A percentile compares a stretch with the other conserved stretches of the same genome.
phyloP scores from a whole-genome alignment of 2,329 filamentous ascomycete species.

The Bipolaris cookei region DNA sequence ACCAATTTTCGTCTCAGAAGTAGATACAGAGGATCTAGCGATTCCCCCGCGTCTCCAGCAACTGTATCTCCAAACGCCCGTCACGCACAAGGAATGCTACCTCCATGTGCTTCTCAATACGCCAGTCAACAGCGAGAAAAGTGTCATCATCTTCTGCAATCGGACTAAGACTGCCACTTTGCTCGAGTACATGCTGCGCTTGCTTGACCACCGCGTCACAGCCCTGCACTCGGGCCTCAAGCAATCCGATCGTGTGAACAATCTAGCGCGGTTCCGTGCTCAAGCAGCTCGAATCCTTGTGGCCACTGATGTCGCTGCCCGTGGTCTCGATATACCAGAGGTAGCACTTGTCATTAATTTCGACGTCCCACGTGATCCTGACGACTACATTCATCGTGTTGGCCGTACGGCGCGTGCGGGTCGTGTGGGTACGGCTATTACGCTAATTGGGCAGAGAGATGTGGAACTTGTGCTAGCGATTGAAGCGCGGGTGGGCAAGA shows the following conservation, averaged over 20 bases:
- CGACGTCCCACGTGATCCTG: conserved; percentile 92
- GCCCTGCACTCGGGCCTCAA: conserved; percentile 86
- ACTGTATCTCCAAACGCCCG: conserved; percentile 83
- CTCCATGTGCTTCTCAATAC: conserved; percentile 88
- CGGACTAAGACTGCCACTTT: conserved; percentile 86
- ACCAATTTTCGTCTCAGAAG: conserved; percentile 87
- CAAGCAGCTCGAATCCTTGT: conserved; percentile 87
- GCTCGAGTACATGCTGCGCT: conserved; percentile 83
- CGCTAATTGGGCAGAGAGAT: conserved; percentile 90
- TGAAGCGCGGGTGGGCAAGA: conserved; percentile 77
- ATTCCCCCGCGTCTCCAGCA: conserved; percentile 83
- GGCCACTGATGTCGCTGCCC: conserved; percentile 91
- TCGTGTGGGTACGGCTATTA: conserved; percentile 79
- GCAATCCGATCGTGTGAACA: conserved; percentile 83
- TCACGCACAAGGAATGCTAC: conserved; percentile 94
- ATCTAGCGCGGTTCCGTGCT: conserved; percentile 89
- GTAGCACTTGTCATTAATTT: conserved; percentile 93
- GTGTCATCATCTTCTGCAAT: conserved; percentile 93
- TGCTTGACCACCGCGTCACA: conserved; percentile 88
- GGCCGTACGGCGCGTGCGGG: conserved; percentile 95
- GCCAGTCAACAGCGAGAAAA: conserved; percentile 70
- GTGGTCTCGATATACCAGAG: conserved; percentile 93
- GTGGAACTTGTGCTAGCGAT: conserved; percentile 90
- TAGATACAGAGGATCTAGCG: conserved; percentile 73
- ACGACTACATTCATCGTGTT: conserved; percentile 96